phyloP scores from a whole-genome alignment of 306 rosid genomes.

The Mucuna pruriens region DNA sequence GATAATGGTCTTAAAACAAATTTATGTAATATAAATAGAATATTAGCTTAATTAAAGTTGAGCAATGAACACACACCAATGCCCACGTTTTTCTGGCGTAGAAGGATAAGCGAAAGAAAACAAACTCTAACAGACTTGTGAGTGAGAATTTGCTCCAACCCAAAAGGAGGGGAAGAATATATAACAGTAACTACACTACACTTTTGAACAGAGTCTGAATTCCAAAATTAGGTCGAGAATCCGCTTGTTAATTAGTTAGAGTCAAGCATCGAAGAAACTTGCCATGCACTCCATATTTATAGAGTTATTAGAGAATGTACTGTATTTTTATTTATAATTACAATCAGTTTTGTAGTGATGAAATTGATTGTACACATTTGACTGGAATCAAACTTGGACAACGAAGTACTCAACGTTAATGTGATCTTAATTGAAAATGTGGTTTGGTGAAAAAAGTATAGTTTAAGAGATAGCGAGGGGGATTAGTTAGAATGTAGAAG shows the following conservation, averaged over 20 bases:
- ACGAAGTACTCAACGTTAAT: background rate
- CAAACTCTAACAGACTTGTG: background rate
- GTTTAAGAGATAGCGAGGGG: background rate
- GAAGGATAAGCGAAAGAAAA: background rate
- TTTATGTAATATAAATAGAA: background rate
- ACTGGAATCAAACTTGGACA: conserved; percentile 9
- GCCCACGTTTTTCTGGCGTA: background rate
- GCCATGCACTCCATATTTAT: conserved; percentile 32
- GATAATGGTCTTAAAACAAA: background rate
- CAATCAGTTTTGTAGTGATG: background rate
- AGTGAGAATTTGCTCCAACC: background rate
- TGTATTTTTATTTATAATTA: too few relatives aligned
- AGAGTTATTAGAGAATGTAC: background rate
- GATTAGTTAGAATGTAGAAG: background rate
- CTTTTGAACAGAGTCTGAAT: background rate
- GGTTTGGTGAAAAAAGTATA: background rate
- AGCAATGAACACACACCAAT: background rate
- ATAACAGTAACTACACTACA: background rate
- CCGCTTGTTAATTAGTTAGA: conserved; percentile 14
- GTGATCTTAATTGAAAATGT: background rate
- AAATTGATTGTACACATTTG: conserved; percentile 25
- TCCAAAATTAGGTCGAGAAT: conserved; percentile 27
- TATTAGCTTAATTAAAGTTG: background rate
- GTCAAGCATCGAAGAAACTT: conserved; percentile 33
- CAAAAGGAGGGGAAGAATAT: conserved; percentile 8